A percentile compares a stretch with the other conserved stretches of the same genome.
phyloP scores from a whole-genome alignment of 225 moss, liverwort and hornwort genomes.

The Physcomitrium patens region DNA sequence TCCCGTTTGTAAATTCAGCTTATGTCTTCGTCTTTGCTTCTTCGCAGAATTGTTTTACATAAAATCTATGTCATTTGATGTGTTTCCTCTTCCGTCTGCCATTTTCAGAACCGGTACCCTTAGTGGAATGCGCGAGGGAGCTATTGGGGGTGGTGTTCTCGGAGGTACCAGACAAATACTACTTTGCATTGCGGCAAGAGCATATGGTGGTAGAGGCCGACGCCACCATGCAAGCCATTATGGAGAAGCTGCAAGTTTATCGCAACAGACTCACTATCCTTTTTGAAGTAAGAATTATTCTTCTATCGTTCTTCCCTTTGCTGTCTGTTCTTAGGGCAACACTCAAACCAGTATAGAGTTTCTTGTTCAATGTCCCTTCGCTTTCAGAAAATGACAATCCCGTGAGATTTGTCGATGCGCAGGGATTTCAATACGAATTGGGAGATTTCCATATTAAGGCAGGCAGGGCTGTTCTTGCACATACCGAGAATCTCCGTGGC shows the following conservation, averaged over 20 bases:
- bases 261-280: constrained; percentile 84
- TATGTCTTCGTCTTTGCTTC: too few relatives aligned
- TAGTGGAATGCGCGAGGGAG: constrained; percentile 79
- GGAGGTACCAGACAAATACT: constrained; percentile 77
- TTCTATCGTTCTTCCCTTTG: neutral
- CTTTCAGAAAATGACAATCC: constrained; percentile 16
- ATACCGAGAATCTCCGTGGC: constrained; percentile 83
- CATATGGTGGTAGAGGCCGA: constrained; percentile 98
- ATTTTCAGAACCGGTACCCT: constrained; percentile 50
- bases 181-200: constrained; percentile 76
- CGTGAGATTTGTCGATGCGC: constrained; percentile 24
- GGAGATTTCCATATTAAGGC: constrained; percentile 95
- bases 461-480: constrained; percentile 82
- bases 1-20: too few relatives aligned
- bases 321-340: neutral
- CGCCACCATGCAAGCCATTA: constrained; percentile 85
- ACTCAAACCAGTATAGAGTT: neutral
- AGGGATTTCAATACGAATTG: constrained; percentile 93
- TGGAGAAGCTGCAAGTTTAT: constrained; percentile 93
- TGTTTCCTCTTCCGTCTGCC: constrained; percentile 1
- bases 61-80: too few relatives aligned
- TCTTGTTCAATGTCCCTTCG: neutral
- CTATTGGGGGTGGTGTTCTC: constrained; percentile 80
- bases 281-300: constrained; percentile 61
- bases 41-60: too few relatives aligned